Conservation (phyloP, 345 rosid genomes). For the Salix caprea region DNA sequence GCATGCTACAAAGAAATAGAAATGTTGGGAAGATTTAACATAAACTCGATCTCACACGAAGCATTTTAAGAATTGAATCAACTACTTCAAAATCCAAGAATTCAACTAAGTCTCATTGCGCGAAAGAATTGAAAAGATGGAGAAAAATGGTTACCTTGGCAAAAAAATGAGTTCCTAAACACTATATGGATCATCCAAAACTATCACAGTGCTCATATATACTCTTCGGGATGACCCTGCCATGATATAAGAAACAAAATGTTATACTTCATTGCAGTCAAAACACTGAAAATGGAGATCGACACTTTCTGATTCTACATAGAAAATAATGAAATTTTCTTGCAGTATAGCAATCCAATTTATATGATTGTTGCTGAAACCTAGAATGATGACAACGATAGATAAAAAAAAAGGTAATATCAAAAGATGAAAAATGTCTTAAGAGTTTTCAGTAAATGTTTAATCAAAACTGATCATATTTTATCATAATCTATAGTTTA, state of each 20-base stretch:
- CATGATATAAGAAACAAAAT: background rate
- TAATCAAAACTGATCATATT: too few species aligned
- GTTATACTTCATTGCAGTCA: background rate
- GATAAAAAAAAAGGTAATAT: background rate
- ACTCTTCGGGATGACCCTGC: background rate
- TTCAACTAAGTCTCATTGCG: background rate
- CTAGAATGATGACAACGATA: background rate
- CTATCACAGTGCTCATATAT: background rate
- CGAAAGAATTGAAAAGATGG: background rate
- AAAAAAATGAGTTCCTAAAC: too few species aligned
- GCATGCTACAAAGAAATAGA: background rate
- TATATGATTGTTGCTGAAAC: background rate
- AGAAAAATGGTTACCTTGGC: background rate
- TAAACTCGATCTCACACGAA: background rate
- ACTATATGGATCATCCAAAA: background rate
- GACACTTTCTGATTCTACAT: background rate
- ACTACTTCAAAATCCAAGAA: background rate
- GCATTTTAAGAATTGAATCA: background rate
- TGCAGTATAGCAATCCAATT: background rate
- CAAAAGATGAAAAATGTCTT: background rate
- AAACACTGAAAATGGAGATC: background rate
- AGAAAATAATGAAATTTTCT: too few species aligned
- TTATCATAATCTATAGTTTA: background rate
- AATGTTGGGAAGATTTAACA: background rate
- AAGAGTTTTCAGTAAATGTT: too few species aligned